These are phyloP conservation scores for Ceratobasidium sp. DNA, from an alignment of 1,284 basidiomycete species.

Conservation along the genomic window DNA sequence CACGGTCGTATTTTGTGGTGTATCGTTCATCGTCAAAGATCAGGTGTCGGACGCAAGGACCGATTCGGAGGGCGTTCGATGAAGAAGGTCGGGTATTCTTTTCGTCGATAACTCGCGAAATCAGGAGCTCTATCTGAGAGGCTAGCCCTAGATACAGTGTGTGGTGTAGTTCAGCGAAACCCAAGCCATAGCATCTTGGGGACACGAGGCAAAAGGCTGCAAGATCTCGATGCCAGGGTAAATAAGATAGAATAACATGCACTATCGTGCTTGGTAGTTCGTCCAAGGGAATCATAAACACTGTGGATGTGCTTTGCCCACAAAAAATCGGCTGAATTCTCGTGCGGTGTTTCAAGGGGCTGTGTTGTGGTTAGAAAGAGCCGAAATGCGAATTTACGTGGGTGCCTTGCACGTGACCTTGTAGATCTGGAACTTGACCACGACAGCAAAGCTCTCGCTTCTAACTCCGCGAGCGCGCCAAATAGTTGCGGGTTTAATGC, in stretches of 20 bases:
- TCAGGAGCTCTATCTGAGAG: conserved; percentile 20
- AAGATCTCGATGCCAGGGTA: conserved; percentile 11
- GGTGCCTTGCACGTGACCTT: conserved; percentile 29
- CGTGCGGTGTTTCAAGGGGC: too few species aligned
- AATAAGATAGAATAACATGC: conserved; percentile 6
- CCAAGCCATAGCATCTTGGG: neutral
- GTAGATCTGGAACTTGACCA: conserved; percentile 16
- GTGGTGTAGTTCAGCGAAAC: neutral
- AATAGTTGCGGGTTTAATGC: conserved; percentile 3
- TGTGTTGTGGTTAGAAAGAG: too few species aligned
- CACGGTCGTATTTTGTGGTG: neutral
- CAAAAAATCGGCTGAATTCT: neutral
- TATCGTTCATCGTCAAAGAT: conserved; percentile 38
- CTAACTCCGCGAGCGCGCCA: neutral
- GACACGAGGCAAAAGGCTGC: conserved; percentile 17
- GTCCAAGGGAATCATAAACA: conserved; percentile 9
- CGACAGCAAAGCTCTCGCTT: conserved; percentile 30
- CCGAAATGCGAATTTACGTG: neutral
- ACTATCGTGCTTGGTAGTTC: conserved; percentile 1
- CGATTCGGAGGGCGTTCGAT: neutral
- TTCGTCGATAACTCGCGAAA: neutral
- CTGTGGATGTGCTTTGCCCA: neutral
- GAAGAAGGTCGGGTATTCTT: neutral
- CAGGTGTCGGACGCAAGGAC: neutral
- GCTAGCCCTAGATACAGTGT: conserved; percentile 14